Evolutionary conservation across 1,139 yeast species (phyloP), one percentile per base, ranked within the genome.

Genomic region (Petasospora rhodanensis): DNA sequence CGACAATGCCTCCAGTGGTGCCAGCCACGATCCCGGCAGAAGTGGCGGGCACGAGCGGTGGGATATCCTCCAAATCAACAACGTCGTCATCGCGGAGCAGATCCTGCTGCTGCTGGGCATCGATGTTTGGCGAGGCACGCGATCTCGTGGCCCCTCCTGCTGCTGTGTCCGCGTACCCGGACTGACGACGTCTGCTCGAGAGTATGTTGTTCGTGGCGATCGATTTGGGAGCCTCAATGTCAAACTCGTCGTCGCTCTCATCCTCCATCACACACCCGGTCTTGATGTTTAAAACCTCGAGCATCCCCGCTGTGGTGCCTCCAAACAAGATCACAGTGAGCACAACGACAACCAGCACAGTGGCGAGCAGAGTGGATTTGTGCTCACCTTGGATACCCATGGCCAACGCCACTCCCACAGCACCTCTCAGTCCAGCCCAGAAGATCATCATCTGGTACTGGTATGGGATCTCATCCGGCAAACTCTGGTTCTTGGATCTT

Each of bases 381-480:
- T 86, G 80, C 54, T 89, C 96, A 40, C 98, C 98, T 59, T 85
- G 95, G 31, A 93, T 66, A 3, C 98, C 98, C 77, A 94, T 89
- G 0, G 98, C 98, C 51, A 93, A 70, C 0, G 98, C 99, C 3
- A 93, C 99, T 46, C 99, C 99, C 22, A 93, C 99, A 1, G 99
- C 99, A 40, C 99, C 99, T 54, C 99, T 71, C 40, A 93, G 68
- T 6, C 99, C 99, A 2, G 98, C 98, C 99, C 99, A 93, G 59
- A 93, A 93, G 29, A 93, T 85, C 98, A 93, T 91, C 86, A 89
- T 86, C 61, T 93, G 98, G 58, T 93, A 93, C 40, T 84, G 86
- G 49, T 86, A 93, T 15, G 95, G 91, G 40, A 93, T 87, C 60
- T 89, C 97, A 49, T 89, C 96, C 1, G 84, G 82, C n/a, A 68